Evolutionary conservation across 169 alveolate species (phyloP).

Genomic region (Eimeria sp.): DNA sequence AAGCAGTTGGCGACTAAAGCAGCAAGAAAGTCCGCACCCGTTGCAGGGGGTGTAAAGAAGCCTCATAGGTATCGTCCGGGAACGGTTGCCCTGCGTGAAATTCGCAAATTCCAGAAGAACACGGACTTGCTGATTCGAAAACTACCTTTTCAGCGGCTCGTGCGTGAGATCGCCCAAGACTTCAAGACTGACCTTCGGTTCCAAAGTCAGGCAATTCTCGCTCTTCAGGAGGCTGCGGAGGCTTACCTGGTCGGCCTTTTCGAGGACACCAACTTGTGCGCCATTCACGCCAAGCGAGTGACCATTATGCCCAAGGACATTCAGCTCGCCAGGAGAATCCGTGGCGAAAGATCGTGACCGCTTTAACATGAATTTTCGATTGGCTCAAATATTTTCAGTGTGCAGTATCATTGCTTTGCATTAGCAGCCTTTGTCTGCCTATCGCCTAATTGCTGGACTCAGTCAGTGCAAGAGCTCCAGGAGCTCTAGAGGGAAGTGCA

Average conservation of each 20-base stretch:
- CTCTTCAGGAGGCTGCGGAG: constrained; percentile 99
- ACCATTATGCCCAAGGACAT: constrained; percentile 99
- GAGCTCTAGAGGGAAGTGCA: too few relatives aligned
- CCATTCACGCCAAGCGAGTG: constrained; percentile 99
- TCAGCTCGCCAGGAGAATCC: constrained; percentile 99
- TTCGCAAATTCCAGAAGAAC: constrained; percentile 97
- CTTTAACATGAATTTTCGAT: too few relatives aligned
- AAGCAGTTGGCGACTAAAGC: constrained; percentile 99
- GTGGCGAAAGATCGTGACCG: constrained; percentile 97
- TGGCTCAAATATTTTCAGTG: too few relatives aligned
- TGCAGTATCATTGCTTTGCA: too few relatives aligned
- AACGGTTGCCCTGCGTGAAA: constrained; percentile 96
- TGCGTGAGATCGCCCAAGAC: constrained; percentile 97
- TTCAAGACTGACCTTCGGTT: constrained; percentile 99
- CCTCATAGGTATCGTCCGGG: constrained; percentile 99
- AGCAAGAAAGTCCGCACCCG: constrained; percentile 99
- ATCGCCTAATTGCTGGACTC: too few relatives aligned
- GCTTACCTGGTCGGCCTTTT: constrained; percentile 99
- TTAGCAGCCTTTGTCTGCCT: too few relatives aligned
- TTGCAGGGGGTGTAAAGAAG: constrained; percentile 98
- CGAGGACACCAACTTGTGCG: constrained; percentile 99
- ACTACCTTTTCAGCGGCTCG: constrained; percentile 97
- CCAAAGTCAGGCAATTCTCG: constrained; percentile 99
- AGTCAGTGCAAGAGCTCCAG: too few relatives aligned
- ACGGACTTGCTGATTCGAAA: constrained; percentile 97